These are phyloP conservation scores for Apiotrichum montevideense DNA, from an alignment of 1,284 basidiomycete species.

Conservation along the genomic window DNA sequence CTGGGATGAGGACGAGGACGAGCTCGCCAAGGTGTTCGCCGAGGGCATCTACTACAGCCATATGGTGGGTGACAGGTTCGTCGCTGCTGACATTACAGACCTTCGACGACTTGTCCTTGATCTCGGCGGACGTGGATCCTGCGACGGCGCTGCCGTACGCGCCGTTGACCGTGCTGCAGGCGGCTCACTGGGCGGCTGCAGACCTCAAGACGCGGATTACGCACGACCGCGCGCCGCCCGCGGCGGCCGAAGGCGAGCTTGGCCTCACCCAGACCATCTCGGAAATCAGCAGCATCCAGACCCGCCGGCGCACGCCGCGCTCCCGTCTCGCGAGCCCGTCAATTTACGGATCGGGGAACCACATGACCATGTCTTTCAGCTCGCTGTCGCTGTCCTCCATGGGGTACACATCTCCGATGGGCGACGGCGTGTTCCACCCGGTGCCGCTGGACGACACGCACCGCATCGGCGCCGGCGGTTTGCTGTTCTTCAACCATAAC, in stretches of 20 bases:
- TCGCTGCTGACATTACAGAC: slow-evolving; percentile 48
- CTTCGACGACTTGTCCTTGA: slow-evolving; percentile 66
- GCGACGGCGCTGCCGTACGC: slow-evolving; percentile 64
- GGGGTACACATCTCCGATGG: slow-evolving; percentile 1
- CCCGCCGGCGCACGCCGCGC: slow-evolving; percentile 14
- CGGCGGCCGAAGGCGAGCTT: slow-evolving; percentile 26
- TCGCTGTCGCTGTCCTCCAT: slow-evolving; percentile 15
- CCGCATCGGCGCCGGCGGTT: slow-evolving; percentile 67
- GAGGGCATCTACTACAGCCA: slow-evolving; percentile 80
- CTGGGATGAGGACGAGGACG: slow-evolving; percentile 44
- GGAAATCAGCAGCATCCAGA: slow-evolving; percentile 22
- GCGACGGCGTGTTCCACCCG: slow-evolving; percentile 55
- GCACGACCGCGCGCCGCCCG: slow-evolving; percentile 7
- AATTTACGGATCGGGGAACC: background rate
- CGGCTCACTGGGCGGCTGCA: slow-evolving; percentile 62
- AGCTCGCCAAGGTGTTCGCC: slow-evolving; percentile 62
- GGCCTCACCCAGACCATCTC: slow-evolving; percentile 34
- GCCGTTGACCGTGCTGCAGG: slow-evolving; percentile 61
- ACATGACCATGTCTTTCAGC: slow-evolving; percentile 14
- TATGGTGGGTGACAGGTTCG: slow-evolving; percentile 57
- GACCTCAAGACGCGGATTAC: slow-evolving; percentile 35
- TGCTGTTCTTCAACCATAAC: slow-evolving; percentile 48
- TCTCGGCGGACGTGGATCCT: slow-evolving; percentile 67
- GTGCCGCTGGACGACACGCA: slow-evolving; percentile 69
- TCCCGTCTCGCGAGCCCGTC: slow-evolving; percentile 3